Percentiles rank a stretch among this genome's conserved stretches.
Evolutionary conservation across 1,284 basidiomycete genomes (phyloP).

Genomic region (Ceratobasidium sp.): DNA sequence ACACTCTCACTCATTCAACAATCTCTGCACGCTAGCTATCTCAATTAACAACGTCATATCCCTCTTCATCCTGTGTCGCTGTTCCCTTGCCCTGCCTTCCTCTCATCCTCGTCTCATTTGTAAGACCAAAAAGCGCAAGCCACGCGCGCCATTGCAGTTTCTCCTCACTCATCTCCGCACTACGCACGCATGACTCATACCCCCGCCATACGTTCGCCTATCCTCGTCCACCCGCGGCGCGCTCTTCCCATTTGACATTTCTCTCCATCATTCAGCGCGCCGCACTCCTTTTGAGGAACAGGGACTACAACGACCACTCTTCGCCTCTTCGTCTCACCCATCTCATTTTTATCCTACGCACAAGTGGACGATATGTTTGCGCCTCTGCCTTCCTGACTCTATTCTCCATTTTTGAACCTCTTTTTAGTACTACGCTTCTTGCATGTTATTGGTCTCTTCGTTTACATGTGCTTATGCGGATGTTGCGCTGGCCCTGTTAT

Average conservation of each 20-base stretch:
- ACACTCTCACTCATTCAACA: conserved; percentile 21
- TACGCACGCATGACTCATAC: neutral
- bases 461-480: conserved; percentile 23
- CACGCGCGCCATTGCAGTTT: neutral
- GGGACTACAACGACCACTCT: neutral
- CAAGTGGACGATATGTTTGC: neutral
- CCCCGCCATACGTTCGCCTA: neutral
- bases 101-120: conserved; percentile 19
- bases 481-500: conserved; percentile 16
- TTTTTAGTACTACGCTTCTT: conserved; percentile 23
- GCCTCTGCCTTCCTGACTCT: neutral
- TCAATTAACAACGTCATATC: conserved; percentile 4
- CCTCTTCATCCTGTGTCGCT: too few species aligned
- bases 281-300: too few species aligned
- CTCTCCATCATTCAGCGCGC: too few species aligned
- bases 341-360: too few species aligned
- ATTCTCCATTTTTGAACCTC: neutral
- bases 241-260: too few species aligned
- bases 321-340: neutral
- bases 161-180: neutral
- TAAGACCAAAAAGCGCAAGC: conserved; percentile 19
- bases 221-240: neutral
- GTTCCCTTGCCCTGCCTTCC: neutral
- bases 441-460: conserved; percentile 22
- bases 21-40: conserved; percentile 19